Conservation (phyloP, 2,329 filamentous ascomycete genomes). For the Rhynchosporium agropyri region DNA sequence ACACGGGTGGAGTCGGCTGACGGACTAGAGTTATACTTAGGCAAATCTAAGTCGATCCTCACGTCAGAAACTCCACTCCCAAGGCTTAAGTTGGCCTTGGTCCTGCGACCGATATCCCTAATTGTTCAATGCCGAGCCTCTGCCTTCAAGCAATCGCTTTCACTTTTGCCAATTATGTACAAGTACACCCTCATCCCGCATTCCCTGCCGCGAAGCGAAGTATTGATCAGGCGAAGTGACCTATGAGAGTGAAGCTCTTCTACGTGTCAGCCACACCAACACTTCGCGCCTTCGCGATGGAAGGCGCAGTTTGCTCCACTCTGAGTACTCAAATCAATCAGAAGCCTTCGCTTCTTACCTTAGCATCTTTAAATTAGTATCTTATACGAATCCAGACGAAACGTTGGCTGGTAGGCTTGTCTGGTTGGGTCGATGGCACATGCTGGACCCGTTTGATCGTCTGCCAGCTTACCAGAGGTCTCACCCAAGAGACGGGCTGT, state of each 20-base stretch:
- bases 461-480: not conserved
- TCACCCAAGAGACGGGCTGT: slow-evolving; percentile 10
- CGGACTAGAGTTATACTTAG: no score
- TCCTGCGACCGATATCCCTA: not conserved
- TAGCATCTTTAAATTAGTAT: not conserved
- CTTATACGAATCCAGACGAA: not conserved
- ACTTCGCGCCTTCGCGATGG: not conserved
- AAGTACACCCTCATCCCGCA: not conserved
- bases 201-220: not conserved
- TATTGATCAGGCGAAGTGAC: not conserved
- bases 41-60: not conserved
- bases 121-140: not conserved
- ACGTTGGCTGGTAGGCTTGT: not conserved
- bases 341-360: no score
- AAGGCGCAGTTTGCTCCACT: slow-evolving; percentile 2
- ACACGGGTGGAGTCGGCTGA: not conserved
- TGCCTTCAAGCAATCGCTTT: not conserved
- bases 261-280: not conserved
- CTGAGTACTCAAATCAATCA: no score
- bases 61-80: not conserved
- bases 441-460: not conserved
- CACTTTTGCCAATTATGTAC: not conserved
- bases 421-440: not conserved
- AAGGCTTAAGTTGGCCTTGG: not conserved
- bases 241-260: not conserved